A percentile compares a stretch with the other conserved stretches of the same genome.
Conservation (phyloP, 257 asterid species). For the Solanum lycopersicoides region DNA sequence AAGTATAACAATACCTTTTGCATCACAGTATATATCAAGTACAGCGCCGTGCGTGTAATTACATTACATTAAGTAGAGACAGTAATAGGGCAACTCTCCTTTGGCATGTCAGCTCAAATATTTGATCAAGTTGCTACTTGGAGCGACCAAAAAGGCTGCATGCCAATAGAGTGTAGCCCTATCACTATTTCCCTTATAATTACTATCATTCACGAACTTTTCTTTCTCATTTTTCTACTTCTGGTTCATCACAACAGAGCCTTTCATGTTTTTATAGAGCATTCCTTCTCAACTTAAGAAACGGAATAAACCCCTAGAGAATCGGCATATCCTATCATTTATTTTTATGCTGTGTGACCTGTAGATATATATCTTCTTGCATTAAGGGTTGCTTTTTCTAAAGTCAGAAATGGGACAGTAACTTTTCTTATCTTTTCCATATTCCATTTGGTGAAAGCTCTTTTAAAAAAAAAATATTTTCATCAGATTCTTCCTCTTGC, state of each 20-base stretch:
- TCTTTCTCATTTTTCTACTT: neutral
- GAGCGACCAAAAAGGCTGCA: neutral
- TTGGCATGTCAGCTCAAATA: slow-evolving; percentile 27
- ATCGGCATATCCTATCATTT: slow-evolving; percentile 29
- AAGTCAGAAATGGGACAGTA: slow-evolving; percentile 1
- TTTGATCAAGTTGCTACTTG: neutral
- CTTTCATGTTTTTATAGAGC: neutral
- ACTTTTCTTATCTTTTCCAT: neutral
- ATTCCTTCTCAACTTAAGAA: neutral
- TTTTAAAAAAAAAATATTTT: neutral
- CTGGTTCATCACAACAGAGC: neutral
- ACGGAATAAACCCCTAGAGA: slow-evolving; percentile 26
- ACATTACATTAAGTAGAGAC: slow-evolving; percentile 21
- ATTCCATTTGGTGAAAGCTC: slow-evolving; percentile 1
- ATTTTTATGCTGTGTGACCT: neutral
- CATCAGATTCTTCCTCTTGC: slow-evolving; percentile 16
- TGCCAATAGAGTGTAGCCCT: slow-evolving; percentile 49
- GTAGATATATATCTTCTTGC: neutral
- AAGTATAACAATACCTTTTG: neutral
- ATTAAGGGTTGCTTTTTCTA: neutral
- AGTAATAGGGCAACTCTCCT: slow-evolving; percentile 66
- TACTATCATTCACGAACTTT: neutral
- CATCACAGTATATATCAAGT: neutral
- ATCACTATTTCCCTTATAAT: slow-evolving; percentile 26
- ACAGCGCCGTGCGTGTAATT: neutral